These are phyloP conservation scores for Taphrina confusa DNA, from an alignment of 1,139 yeast genomes.

Conservation along the genomic window DNA sequence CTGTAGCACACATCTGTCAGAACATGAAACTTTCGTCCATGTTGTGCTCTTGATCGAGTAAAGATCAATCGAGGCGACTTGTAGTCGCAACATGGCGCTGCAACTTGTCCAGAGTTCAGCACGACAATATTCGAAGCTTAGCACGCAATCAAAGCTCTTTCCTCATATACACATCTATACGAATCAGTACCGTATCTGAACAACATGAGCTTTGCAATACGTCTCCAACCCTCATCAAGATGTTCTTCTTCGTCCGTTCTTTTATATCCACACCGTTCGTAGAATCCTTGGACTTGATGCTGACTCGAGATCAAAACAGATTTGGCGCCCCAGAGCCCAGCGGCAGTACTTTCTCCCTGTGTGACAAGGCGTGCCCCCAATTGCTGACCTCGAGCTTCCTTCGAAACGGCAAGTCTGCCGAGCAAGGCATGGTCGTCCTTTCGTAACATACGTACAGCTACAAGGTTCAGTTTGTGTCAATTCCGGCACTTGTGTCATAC, in stretches of 20 bases:
- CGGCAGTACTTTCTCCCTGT: conserved; percentile 6
- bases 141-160: background rate
- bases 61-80: too few relatives aligned
- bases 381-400: conserved; percentile 17
- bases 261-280: conserved; percentile 17
- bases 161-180: background rate
- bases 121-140: too few relatives aligned
- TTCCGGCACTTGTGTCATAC: background rate
- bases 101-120: too few relatives aligned
- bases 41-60: too few relatives aligned
- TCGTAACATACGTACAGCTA: conserved; percentile 16
- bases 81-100: too few relatives aligned
- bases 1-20: too few relatives aligned
- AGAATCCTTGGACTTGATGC: conserved; percentile 28
- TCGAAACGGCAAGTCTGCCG: conserved; percentile 27
- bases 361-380: conserved; percentile 5
- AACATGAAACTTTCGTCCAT: too few relatives aligned
- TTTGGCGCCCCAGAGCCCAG: conserved; percentile 3
- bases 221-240: conserved; percentile 30
- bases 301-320: conserved; percentile 18
- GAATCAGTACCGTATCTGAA: too few relatives aligned
- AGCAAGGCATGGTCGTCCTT: conserved; percentile 10
- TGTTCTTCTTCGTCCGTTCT: conserved; percentile 16
- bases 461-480: background rate
- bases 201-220: background rate